Evolutionary conservation across 1,284 basidiomycete genomes (phyloP).

Genomic region (Ustilago bromivora): DNA sequence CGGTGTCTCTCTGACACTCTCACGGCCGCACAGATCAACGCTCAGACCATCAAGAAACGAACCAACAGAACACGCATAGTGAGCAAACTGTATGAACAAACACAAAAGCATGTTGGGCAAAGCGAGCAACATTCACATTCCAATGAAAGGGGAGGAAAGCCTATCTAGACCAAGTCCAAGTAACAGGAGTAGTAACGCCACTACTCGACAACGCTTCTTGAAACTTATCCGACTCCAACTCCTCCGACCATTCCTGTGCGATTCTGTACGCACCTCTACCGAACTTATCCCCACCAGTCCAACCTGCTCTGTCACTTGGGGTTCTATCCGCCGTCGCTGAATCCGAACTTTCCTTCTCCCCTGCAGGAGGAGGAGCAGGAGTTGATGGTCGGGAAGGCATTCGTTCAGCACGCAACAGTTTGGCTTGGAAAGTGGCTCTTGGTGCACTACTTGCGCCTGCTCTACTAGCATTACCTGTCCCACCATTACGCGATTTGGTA

Average conservation of each 20-base stretch:
- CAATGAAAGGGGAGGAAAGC: neutral
- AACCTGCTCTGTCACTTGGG: slow-evolving; percentile 43
- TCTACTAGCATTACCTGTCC: slow-evolving; percentile 26
- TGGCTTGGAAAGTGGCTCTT: slow-evolving; percentile 47
- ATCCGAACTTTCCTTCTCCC: slow-evolving; percentile 35
- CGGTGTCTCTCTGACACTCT: too few relatives aligned
- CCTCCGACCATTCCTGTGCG: slow-evolving; percentile 46
- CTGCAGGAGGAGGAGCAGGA: slow-evolving; percentile 32
- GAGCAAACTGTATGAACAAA: neutral
- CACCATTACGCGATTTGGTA: slow-evolving; percentile 21
- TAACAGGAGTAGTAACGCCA: slow-evolving; percentile 47
- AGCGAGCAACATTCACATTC: too few relatives aligned
- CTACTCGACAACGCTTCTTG: slow-evolving; percentile 48
- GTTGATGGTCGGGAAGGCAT: slow-evolving; percentile 48
- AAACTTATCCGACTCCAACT: slow-evolving; percentile 44
- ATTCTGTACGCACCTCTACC: slow-evolving; percentile 40
- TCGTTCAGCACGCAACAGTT: slow-evolving; percentile 44
- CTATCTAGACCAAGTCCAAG: slow-evolving; percentile 52
- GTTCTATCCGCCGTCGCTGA: slow-evolving; percentile 37
- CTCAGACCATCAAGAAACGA: too few relatives aligned
- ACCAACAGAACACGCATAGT: too few relatives aligned
- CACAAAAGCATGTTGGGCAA: neutral
- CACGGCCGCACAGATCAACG: too few relatives aligned
- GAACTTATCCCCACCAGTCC: slow-evolving; percentile 51
- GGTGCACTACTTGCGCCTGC: slow-evolving; percentile 35